Percentiles rank a stretch among this genome's conserved stretches.
Evolutionary conservation across 495 filamentous ascomycete genomes (phyloP).

Genomic region (Neurospora tetraspora): DNA sequence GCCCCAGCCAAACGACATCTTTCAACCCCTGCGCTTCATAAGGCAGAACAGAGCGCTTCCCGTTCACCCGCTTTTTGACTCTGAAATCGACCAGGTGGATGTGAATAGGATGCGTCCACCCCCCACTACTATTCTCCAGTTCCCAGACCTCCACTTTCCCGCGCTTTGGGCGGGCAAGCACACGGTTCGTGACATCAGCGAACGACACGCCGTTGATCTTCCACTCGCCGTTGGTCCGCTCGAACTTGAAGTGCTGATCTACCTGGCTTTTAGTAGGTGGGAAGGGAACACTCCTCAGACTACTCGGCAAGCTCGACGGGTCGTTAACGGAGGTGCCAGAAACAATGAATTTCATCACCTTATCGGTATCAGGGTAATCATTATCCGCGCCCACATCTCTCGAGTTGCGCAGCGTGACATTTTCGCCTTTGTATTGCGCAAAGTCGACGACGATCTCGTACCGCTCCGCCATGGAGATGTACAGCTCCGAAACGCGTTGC

Average conservation of each 20-base stretch:
- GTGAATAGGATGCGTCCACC: slow-evolving; percentile 46
- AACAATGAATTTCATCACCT: slow-evolving; percentile 46
- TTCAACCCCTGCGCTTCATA: slow-evolving; percentile 44
- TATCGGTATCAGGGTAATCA: slow-evolving; percentile 38
- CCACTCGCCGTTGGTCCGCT: slow-evolving; percentile 32
- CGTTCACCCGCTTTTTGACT: slow-evolving; percentile 32
- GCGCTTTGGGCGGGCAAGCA: slow-evolving; percentile 37
- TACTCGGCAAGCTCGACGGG: slow-evolving; percentile 6
- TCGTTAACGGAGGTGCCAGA: too few species aligned
- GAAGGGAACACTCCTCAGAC: slow-evolving; percentile 3
- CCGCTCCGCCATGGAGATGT: slow-evolving; percentile 44
- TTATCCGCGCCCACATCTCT: slow-evolving; percentile 31
- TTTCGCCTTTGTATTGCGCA: slow-evolving; percentile 33
- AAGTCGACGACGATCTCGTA: slow-evolving; percentile 49
- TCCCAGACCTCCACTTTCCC: slow-evolving; percentile 43
- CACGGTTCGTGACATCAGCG: slow-evolving; percentile 39
- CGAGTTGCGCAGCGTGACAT: slow-evolving; percentile 37
- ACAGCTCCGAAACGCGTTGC: slow-evolving; percentile 21
- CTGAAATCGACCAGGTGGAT: slow-evolving; percentile 51
- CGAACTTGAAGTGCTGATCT: slow-evolving; percentile 33
- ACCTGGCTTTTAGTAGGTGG: slow-evolving; percentile 22
- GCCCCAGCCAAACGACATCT: slow-evolving; percentile 41
- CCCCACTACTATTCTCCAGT: slow-evolving; percentile 35
- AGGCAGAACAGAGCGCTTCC: slow-evolving; percentile 25
- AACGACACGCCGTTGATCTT: slow-evolving; percentile 44